A percentile compares a stretch with the other conserved stretches of the same genome.
These are phyloP conservation scores for Ceratobasidium sp. DNA, from an alignment of 1,284 basidiomycete genomes.

Conservation along the genomic window DNA sequence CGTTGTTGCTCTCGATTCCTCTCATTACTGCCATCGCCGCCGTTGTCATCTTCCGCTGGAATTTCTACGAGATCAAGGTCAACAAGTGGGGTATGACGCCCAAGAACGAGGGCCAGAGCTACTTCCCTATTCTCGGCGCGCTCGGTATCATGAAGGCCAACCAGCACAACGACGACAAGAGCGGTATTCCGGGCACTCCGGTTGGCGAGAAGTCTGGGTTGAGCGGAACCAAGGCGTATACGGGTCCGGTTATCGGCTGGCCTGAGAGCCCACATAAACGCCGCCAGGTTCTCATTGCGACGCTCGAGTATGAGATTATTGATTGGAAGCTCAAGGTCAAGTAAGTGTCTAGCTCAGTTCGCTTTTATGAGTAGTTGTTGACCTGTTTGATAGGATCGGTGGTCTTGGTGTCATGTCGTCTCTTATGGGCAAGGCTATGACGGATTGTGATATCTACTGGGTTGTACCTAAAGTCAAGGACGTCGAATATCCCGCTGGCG, in stretches of 20 bases:
- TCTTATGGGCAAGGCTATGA: conserved; percentile 96
- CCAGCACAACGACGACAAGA: conserved; percentile 36
- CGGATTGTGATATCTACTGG: conserved; percentile 92
- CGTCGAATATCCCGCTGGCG: conserved; percentile 88
- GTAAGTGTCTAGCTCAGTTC: conserved; percentile 28
- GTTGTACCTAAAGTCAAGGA: conserved; percentile 94
- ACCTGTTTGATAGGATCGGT: conserved; percentile 66
- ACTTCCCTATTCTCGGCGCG: conserved; percentile 77
- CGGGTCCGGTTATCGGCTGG: conserved; percentile 84
- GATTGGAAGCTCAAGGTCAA: conserved; percentile 98
- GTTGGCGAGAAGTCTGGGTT: conserved; percentile 72
- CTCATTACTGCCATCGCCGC: conserved; percentile 84
- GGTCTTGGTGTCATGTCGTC: conserved; percentile 96
- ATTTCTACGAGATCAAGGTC: conserved; percentile 93
- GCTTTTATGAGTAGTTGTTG: background rate
- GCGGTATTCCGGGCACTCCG: conserved; percentile 47
- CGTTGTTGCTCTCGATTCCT: conserved; percentile 80
- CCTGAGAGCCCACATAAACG: conserved; percentile 90
- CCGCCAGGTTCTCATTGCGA: conserved; percentile 88
- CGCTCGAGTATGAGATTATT: conserved; percentile 93
- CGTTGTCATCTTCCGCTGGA: conserved; percentile 89
- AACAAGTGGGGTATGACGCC: conserved; percentile 89
- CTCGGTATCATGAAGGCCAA: conserved; percentile 42
- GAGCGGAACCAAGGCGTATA: conserved; percentile 67
- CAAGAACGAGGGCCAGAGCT: conserved; percentile 60